Evolutionary conservation across 176 grass and related monocot species (phyloP).

Genomic region (Oryza nivara): DNA sequence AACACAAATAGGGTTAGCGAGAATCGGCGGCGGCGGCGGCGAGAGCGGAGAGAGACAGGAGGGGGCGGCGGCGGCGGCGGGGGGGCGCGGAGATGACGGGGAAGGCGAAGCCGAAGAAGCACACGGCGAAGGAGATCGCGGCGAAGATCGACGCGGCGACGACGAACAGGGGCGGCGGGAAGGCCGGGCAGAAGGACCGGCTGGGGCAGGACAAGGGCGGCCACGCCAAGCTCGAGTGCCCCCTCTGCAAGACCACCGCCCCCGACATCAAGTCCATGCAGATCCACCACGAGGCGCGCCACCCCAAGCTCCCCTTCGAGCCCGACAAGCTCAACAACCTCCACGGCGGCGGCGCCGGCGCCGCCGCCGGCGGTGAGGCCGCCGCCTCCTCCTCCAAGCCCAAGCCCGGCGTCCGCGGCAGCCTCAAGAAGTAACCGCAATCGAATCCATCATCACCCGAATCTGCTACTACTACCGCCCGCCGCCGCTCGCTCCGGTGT

Average conservation of each 20-base stretch:
- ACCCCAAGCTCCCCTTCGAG: conserved; percentile 93
- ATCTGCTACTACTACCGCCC: conserved; percentile 18
- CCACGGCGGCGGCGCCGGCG: conserved; percentile 33
- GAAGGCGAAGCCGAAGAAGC: conserved; percentile 99
- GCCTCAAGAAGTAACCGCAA: conserved; percentile 81
- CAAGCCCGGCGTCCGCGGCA: conserved; percentile 81
- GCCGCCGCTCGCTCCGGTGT: background rate
- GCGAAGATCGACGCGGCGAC: conserved; percentile 89
- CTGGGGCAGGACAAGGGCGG: conserved; percentile 85
- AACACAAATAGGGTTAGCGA: conserved; percentile 44
- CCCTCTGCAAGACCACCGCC: conserved; percentile 71
- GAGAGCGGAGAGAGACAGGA: background rate
- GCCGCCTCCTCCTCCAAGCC: conserved; percentile 42
- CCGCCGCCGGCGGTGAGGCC: background rate
- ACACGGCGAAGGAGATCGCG: conserved; percentile 99
- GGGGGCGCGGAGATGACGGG: conserved; percentile 47
- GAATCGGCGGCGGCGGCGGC: background rate
- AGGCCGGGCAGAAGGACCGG: conserved; percentile 74
- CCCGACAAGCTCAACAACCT: conserved; percentile 79
- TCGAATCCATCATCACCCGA: conserved; percentile 1
- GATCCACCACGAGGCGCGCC: conserved; percentile 96
- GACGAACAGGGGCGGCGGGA: conserved; percentile 92
- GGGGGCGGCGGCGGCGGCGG: conserved; percentile 10
- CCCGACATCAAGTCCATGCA: conserved; percentile 96
- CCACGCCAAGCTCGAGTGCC: conserved; percentile 93